phyloP scores from a whole-genome alignment of 208 protist species.

The Trypanosoma mega region DNA sequence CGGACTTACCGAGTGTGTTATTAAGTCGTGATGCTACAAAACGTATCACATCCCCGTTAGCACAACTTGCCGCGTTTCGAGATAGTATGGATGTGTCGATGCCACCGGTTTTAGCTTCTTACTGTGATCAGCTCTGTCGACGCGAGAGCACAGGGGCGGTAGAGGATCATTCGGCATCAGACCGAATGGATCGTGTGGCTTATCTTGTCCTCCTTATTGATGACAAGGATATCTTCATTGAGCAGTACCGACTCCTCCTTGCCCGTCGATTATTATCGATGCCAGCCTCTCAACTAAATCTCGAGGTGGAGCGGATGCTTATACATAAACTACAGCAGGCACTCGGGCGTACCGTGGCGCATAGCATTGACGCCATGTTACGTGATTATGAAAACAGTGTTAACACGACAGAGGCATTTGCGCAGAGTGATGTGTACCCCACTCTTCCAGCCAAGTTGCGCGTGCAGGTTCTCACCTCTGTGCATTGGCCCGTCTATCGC shows the following conservation, averaged over 20 bases:
- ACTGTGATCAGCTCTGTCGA: constrained; percentile 38
- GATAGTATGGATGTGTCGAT: constrained; percentile 7
- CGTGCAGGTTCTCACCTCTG: constrained; percentile 46
- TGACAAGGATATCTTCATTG: constrained; percentile 65
- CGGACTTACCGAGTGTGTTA: constrained; percentile 39
- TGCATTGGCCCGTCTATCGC: constrained; percentile 43
- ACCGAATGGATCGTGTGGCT: constrained; percentile 20
- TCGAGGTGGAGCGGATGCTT: constrained; percentile 55
- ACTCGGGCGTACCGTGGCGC: constrained; percentile 36
- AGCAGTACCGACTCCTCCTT: constrained; percentile 49
- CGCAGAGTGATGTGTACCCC: constrained; percentile 20
- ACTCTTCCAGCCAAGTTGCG: constrained; percentile 27
- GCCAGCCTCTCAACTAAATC: constrained; percentile 18
- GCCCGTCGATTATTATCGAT: constrained; percentile 44
- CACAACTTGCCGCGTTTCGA: constrained; percentile 14
- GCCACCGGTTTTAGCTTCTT: constrained; percentile 44
- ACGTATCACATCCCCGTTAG: constrained; percentile 30
- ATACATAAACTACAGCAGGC: constrained; percentile 40
- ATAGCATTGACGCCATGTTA: constrained; percentile 67
- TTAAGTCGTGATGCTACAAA: constrained; percentile 47
- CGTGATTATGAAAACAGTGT: constrained; percentile 47
- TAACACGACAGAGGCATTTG: constrained; percentile 29
- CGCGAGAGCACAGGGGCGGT: constrained; percentile 24
- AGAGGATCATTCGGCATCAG: constrained; percentile 9
- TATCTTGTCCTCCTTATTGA: constrained; percentile 46